Conservation (phyloP, 2,329 filamentous ascomycete genomes). For the Monosporascus ibericus region DNA sequence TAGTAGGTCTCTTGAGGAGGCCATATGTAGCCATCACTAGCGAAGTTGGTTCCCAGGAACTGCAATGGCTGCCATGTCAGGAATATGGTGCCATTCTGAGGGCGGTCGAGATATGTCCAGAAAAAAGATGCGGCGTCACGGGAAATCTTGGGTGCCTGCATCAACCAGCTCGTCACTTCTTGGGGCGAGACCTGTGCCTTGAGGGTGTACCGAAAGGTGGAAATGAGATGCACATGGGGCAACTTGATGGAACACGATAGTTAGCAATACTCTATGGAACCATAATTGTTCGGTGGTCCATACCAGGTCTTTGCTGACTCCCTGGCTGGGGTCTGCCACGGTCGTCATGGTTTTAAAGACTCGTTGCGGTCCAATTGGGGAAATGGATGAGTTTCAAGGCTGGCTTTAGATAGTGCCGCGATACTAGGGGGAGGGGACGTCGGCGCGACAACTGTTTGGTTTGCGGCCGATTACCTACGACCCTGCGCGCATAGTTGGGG, state of each 20-base stretch:
- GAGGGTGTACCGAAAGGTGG: slow-evolving; percentile 71
- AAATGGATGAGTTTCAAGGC: too few relatives aligned
- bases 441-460: background rate
- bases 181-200: slow-evolving; percentile 65
- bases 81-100: slow-evolving; percentile 74
- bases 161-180: slow-evolving; percentile 76
- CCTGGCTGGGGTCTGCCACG: slow-evolving; percentile 40
- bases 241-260: slow-evolving; percentile 44
- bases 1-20: slow-evolving; percentile 72
- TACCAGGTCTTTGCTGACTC: slow-evolving; percentile 38
- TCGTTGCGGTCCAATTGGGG: too few relatives aligned
- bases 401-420: too few relatives aligned
- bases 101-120: slow-evolving; percentile 86
- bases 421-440: background rate
- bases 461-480: background rate
- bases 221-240: slow-evolving; percentile 85
- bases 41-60: slow-evolving; percentile 65
- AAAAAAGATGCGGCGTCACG: slow-evolving; percentile 81
- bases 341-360: slow-evolving; percentile 17
- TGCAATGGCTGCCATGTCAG: slow-evolving; percentile 83
- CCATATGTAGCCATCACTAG: slow-evolving; percentile 92
- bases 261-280: too few relatives aligned
- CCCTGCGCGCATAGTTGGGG: background rate
- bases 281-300: background rate
- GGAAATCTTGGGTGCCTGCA: slow-evolving; percentile 77